Conservation (phyloP, 2,329 filamentous ascomycete genomes). For the Penicillium sp. region DNA sequence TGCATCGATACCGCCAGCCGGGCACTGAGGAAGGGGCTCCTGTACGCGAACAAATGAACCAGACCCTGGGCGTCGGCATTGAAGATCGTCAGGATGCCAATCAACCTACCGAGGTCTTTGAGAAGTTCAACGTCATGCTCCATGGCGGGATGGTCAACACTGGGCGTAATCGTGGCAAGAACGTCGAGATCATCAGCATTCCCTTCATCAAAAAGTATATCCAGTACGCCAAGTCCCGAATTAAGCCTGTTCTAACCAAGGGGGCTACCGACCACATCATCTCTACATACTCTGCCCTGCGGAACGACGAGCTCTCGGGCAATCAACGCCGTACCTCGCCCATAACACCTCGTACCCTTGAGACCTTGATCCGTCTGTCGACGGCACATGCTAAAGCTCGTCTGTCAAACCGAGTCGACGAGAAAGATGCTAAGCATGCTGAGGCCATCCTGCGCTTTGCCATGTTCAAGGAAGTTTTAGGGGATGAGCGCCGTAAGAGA, state of each 20-base stretch:
- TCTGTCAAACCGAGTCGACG: constrained; percentile 81
- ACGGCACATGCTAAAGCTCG: constrained; percentile 94
- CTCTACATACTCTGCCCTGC: constrained; percentile 82
- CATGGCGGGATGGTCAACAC: constrained; percentile 84
- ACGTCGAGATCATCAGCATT: constrained; percentile 86
- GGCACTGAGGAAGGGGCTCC: constrained; percentile 93
- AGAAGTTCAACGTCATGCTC: constrained; percentile 95
- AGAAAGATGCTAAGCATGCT: constrained; percentile 81
- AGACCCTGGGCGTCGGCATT: constrained; percentile 82
- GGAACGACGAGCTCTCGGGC: constrained; percentile 93
- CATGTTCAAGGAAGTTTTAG: constrained; percentile 91
- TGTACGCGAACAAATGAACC: constrained; percentile 79
- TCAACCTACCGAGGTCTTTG: constrained; percentile 82
- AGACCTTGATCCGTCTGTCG: constrained; percentile 95
- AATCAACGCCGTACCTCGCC: constrained; percentile 92
- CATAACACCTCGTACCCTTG: constrained; percentile 93
- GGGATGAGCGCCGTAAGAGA: constrained; percentile 75
- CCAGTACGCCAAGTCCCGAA: constrained; percentile 89
- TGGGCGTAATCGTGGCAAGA: constrained; percentile 70
- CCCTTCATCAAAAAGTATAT: constrained; percentile 99
- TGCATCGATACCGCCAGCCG: constrained; percentile 92
- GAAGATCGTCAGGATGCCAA: constrained; percentile 69
- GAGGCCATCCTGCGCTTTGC: constrained; percentile 91
- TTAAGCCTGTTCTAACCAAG: constrained; percentile 86
- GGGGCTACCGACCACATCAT: constrained; percentile 90